Conservation (phyloP, 352 stramenopile species). For the Albugo laibachii region DNA sequence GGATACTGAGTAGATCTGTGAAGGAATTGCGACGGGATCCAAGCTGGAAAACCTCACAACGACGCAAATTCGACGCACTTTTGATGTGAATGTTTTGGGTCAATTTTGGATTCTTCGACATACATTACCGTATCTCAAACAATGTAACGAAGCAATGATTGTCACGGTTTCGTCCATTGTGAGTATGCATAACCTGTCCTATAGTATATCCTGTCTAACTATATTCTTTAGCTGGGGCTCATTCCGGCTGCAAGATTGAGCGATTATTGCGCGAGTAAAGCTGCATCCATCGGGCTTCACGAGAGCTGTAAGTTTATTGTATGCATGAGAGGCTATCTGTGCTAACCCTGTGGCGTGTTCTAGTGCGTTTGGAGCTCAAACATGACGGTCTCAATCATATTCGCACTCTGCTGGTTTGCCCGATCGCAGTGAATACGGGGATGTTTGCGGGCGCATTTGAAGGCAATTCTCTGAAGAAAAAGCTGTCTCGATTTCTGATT, state of each 20-base stretch:
- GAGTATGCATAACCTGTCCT: too few relatives aligned
- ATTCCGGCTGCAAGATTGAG: conserved; percentile 31
- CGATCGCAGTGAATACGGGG: conserved; percentile 40
- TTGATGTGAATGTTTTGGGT: conserved; percentile 37
- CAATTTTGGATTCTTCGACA: conserved; percentile 58
- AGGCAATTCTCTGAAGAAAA: conserved; percentile 18
- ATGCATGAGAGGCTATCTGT: too few relatives aligned
- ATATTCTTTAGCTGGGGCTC: conserved; percentile 32
- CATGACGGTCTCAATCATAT: conserved; percentile 24
- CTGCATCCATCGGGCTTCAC: conserved; percentile 46
- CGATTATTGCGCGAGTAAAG: conserved; percentile 70
- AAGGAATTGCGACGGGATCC: conserved; percentile 25
- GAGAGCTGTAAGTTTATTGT: conserved; percentile 25
- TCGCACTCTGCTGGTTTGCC: conserved; percentile 52
- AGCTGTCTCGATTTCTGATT: conserved; percentile 19
- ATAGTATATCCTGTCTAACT: too few relatives aligned
- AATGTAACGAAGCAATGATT: conserved; percentile 2
- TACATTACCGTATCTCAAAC: conserved; percentile 48
- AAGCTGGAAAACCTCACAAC: conserved; percentile 19
- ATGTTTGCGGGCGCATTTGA: conserved; percentile 52
- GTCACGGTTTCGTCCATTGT: too few relatives aligned
- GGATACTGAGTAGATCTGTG: too few relatives aligned
- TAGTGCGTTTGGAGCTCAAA: conserved; percentile 51
- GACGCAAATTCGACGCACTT: conserved; percentile 24
- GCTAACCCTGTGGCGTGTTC: too few relatives aligned